Evolutionary conservation across 169 alveolate genomes (phyloP).

Genomic region (Perkinsus olseni): DNA sequence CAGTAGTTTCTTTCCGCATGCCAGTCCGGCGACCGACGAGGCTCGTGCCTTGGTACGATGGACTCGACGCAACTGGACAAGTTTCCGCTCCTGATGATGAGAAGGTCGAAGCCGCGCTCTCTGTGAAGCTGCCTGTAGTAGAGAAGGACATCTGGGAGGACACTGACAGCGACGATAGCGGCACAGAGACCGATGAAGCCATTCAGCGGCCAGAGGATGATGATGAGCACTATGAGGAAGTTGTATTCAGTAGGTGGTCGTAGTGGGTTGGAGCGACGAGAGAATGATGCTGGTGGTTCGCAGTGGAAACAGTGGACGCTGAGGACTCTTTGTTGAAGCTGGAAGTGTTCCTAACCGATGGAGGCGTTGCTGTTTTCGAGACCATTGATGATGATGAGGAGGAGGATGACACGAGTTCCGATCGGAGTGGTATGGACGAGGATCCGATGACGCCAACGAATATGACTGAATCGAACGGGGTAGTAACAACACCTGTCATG

Average conservation of each 20-base stretch:
- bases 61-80: too few relatives aligned
- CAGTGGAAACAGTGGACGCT: neutral
- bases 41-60: neutral
- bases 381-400: neutral
- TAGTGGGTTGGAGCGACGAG: too few relatives aligned
- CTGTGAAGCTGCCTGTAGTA: neutral
- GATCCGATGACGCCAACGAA: neutral
- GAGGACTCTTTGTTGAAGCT: neutral
- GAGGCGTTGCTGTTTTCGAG: neutral
- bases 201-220: neutral
- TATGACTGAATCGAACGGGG: neutral
- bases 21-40: neutral
- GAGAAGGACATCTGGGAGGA: neutral
- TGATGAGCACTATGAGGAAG: neutral
- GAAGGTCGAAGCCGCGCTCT: neutral
- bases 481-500: neutral
- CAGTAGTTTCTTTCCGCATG: neutral
- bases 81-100: neutral
- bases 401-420: neutral
- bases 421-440: neutral
- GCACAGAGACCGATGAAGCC: neutral
- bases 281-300: neutral
- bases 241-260: neutral
- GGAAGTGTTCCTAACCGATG: neutral
- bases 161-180: neutral